Evolutionary conservation across 129 eudicot genomes (phyloP).

Genomic region (Flaveria linearis): DNA sequence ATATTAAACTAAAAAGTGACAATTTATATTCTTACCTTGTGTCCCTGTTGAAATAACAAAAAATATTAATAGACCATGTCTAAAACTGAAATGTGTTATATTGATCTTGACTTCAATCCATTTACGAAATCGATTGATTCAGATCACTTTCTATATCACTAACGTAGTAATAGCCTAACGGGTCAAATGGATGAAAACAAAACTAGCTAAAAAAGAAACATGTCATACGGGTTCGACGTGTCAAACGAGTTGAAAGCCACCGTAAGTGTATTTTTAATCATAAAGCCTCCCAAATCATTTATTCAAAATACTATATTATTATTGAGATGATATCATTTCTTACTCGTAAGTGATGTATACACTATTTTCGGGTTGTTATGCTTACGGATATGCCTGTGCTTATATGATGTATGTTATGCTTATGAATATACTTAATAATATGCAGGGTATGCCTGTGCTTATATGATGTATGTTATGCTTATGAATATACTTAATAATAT

Average conservation of each 20-base stretch:
- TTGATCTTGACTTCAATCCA: slow-evolving; percentile 2
- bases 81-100: background rate
- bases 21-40: background rate
- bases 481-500: too few relatives aligned
- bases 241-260: background rate
- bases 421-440: too few relatives aligned
- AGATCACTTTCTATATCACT: background rate
- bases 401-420: too few relatives aligned
- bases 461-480: too few relatives aligned
- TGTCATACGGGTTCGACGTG: background rate
- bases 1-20: background rate
- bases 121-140: background rate
- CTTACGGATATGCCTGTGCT: too few relatives aligned
- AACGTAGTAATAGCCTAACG: background rate
- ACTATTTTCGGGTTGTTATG: too few relatives aligned
- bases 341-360: background rate
- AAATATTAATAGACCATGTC: background rate
- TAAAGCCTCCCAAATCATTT: background rate
- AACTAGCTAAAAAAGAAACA: background rate
- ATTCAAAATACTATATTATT: background rate
- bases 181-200: slow-evolving; percentile 3
- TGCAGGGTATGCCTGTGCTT: too few relatives aligned
- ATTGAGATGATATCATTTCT: background rate
- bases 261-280: background rate
- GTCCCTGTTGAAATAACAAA: background rate